A percentile compares a stretch with the other conserved stretches of the same genome.
These are phyloP conservation scores for Erodium trifolium DNA, from an alignment of 441 rosid genomes.

Conservation along the genomic window DNA sequence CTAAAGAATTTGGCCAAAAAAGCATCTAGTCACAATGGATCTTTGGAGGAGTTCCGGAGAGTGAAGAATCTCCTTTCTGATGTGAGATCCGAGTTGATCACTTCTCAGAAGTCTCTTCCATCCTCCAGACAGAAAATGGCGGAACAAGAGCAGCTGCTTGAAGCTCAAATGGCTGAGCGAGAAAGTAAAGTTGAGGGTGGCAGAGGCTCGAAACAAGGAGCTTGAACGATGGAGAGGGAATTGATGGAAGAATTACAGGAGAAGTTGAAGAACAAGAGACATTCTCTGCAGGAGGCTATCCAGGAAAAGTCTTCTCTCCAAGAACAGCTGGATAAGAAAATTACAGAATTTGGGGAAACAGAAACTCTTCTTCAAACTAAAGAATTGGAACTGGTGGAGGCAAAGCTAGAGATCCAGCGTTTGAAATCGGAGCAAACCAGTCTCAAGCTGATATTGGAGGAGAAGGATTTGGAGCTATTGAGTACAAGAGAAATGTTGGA, in stretches of 20 bases:
- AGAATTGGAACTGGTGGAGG: slow-evolving; percentile 69
- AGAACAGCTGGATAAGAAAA: slow-evolving; percentile 40
- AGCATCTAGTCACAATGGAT: slow-evolving; percentile 35
- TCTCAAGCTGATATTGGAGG: slow-evolving; percentile 46
- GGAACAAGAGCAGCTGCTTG: slow-evolving; percentile 47
- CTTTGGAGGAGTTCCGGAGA: slow-evolving; percentile 51
- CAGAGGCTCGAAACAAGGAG: slow-evolving; percentile 57
- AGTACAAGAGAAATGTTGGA: slow-evolving; percentile 48
- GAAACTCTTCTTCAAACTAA: slow-evolving; percentile 43
- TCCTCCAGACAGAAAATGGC: slow-evolving; percentile 52
- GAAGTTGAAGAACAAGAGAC: slow-evolving; percentile 46
- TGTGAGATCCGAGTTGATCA: slow-evolving; percentile 62
- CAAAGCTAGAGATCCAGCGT: slow-evolving; percentile 71
- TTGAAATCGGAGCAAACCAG: slow-evolving; percentile 63
- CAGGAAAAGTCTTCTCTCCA: slow-evolving; percentile 38
- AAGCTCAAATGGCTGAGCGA: slow-evolving; percentile 45
- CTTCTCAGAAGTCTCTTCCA: slow-evolving; percentile 59
- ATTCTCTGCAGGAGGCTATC: slow-evolving; percentile 44
- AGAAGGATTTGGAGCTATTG: slow-evolving; percentile 55
- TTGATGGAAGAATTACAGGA: slow-evolving; percentile 39
- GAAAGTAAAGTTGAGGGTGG: slow-evolving; percentile 54
- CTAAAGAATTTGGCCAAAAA: slow-evolving; percentile 40
- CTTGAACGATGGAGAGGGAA: slow-evolving; percentile 50
- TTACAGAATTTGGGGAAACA: slow-evolving; percentile 43
- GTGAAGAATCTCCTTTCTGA: slow-evolving; percentile 62